Evolutionary conservation across 305 asterid species (phyloP), one percentile per base, ranked within the genome.

Genomic region (Fraxinus greggii): DNA sequence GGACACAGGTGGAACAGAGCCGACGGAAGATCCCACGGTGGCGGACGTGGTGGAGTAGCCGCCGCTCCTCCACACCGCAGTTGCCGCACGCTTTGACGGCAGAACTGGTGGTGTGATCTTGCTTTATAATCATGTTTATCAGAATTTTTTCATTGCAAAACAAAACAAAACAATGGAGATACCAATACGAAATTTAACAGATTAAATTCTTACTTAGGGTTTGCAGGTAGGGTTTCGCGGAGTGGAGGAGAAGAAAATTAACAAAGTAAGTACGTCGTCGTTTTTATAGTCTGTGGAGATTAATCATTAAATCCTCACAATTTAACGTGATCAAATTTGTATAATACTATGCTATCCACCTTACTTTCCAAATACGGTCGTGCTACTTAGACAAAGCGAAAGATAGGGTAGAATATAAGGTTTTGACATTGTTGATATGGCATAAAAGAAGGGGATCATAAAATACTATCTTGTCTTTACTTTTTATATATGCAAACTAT

Each of bases 1-100:
- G 94, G 42, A 95, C 98, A 85, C 99, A 95, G 88, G 90, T 86
- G 26, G 98, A 89, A 91, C 99, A 95, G 76, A 92, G 90, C 63
- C 93, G 93, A 26, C 92, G 96, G 89, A 87, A 89, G 73, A 69
- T 36, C 9, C 90, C 91, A 31, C 93, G 91, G 91, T 88, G 90
- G 82, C 93, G 97, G 86, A 92, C 83, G 77, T 90, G 89, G 87
- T 92, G 98, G 88, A 94, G 94, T 29, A 91, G 88, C 38, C 84
- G 88, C 45, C 87, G 91, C 85, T 95, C 96, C 73, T 83, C 92
- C 32, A 56, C 79, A 28, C 89, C 90, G 88, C 99, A 94, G 83
- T 92, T 82, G 35, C 90, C 91, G 89, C 99, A 95, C 31, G 84
- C 8, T 75, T 87, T 4, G 75, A 65, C 17, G 15, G 75, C 5